Percentiles rank a stretch among this genome's conserved stretches.
Conservation (phyloP, 202 grass and related monocot genomes). For the Eragrostis tef region DNA sequence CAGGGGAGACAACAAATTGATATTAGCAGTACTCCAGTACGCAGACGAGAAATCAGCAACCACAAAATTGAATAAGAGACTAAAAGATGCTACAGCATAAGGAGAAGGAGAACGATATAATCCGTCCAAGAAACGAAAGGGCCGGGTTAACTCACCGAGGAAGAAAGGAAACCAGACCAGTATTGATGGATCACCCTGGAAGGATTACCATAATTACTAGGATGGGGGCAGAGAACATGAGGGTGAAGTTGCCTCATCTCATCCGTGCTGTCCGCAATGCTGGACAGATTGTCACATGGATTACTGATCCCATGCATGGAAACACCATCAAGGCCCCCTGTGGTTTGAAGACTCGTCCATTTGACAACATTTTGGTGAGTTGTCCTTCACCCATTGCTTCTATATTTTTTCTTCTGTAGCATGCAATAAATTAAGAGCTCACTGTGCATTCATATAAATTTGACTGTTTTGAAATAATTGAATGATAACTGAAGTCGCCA, state of each 20-base stretch:
- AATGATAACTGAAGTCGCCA: conserved; percentile 22
- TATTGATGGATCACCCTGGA: conserved; percentile 46
- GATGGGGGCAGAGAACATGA: conserved; percentile 98
- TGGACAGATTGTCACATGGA: conserved; percentile 92
- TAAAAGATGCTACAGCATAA: neutral
- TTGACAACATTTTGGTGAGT: conserved; percentile 81
- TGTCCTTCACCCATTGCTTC: neutral
- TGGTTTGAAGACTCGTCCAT: conserved; percentile 88
- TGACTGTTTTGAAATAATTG: neutral
- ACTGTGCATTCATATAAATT: too few species aligned
- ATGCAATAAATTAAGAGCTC: neutral
- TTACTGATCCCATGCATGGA: conserved; percentile 94
- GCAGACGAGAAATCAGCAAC: neutral
- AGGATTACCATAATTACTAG: conserved; percentile 97
- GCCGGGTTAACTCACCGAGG: too few species aligned
- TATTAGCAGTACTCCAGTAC: neutral
- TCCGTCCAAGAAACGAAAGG: too few species aligned
- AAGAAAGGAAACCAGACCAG: neutral
- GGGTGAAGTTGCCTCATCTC: conserved; percentile 92
- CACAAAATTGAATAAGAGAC: too few species aligned
- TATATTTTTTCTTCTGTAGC: neutral
- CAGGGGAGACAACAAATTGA: neutral
- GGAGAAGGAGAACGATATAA: too few species aligned
- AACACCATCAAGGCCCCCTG: conserved; percentile 98
- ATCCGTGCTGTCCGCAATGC: conserved; percentile 81